phyloP scores from a whole-genome alignment of 164 flowering plant species.

The Kalanchoe fedtschenkoi region DNA sequence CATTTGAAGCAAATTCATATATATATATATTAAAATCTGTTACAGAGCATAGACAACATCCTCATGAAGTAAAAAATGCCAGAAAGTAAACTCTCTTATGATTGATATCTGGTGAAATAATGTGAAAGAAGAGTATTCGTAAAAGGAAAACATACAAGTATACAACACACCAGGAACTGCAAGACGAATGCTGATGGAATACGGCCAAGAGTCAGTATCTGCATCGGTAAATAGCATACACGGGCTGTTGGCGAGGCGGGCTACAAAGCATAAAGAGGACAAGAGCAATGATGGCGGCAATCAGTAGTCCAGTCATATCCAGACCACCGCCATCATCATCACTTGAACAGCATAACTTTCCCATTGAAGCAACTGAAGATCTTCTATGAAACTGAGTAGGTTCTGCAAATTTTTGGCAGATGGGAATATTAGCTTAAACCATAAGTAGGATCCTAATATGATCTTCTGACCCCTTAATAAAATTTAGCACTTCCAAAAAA shows the following conservation, averaged over 20 bases:
- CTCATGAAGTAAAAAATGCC: no score
- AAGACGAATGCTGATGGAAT: neutral
- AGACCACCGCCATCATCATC: constrained; percentile 12
- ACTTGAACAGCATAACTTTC: constrained; percentile 13
- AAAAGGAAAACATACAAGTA: neutral
- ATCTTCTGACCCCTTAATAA: no score
- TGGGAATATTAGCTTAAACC: neutral
- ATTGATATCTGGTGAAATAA: no score
- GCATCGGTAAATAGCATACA: constrained; percentile 9
- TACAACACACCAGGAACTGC: neutral
- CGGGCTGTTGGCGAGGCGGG: constrained; percentile 12
- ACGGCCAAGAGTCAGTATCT: neutral
- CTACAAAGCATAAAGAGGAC: constrained; percentile 15
- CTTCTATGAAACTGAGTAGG: neutral
- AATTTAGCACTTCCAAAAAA: no score
- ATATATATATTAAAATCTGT: no score
- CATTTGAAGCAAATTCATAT: no score
- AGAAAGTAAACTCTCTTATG: no score
- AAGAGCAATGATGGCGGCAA: constrained; percentile 16
- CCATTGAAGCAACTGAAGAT: constrained; percentile 10
- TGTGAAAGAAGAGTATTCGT: no score
- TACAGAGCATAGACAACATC: no score
- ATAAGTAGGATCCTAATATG: neutral
- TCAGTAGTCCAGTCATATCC: constrained; percentile 6
- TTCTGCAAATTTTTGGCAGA: neutral